These are phyloP conservation scores for Podila clonocystis DNA, from an alignment of 192 early-diverging fungal genomes.

Conservation along the genomic window DNA sequence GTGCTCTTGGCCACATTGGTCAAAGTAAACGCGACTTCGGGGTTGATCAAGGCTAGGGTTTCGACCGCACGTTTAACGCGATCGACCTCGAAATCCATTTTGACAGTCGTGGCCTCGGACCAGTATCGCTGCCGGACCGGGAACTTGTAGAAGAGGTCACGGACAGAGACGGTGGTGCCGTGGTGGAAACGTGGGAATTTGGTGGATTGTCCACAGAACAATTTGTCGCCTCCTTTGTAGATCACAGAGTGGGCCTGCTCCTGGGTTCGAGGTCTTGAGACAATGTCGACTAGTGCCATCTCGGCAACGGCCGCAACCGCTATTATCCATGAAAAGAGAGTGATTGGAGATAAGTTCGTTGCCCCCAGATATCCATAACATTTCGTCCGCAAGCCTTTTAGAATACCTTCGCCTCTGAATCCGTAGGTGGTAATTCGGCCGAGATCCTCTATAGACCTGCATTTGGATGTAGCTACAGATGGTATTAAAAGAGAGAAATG, in stretches of 20 bases:
- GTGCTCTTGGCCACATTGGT: slow-evolving; percentile 40
- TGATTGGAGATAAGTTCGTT: not conserved
- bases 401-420: slow-evolving; percentile 76
- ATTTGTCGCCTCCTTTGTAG: slow-evolving; percentile 53
- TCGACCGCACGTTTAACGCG: slow-evolving; percentile 62
- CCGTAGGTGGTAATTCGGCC: slow-evolving; percentile 61
- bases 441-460: slow-evolving; percentile 53
- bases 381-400: too few species aligned
- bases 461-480: slow-evolving; percentile 67
- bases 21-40: slow-evolving; percentile 52
- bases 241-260: slow-evolving; percentile 14
- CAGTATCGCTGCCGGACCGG: slow-evolving; percentile 66
- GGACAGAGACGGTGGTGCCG: slow-evolving; percentile 70
- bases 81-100: slow-evolving; percentile 57
- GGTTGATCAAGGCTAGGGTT: slow-evolving; percentile 54
- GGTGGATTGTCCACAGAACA: slow-evolving; percentile 56
- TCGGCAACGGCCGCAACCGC: slow-evolving; percentile 28
- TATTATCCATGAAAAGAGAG: not conserved
- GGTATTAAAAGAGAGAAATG: not conserved
- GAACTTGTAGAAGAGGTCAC: slow-evolving; percentile 76
- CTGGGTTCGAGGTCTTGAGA: slow-evolving; percentile 23
- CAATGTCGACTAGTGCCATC: slow-evolving; percentile 41
- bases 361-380: not conserved
- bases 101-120: slow-evolving; percentile 30
- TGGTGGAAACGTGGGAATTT: slow-evolving; percentile 39